Conservation (phyloP, 208 protist genomes). For the Willaertia magna region DNA sequence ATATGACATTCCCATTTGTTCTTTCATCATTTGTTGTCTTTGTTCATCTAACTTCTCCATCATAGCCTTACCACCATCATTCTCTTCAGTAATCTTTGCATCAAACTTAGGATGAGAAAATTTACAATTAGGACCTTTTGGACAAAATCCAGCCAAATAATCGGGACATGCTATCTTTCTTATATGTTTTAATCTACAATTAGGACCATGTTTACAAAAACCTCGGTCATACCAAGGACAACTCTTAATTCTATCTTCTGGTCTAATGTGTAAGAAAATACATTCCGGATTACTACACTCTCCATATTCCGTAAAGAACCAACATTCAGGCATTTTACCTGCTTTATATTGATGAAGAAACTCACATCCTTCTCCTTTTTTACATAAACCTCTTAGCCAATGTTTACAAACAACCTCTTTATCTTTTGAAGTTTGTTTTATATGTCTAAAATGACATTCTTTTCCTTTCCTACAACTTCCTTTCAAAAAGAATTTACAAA, state of each 20-base stretch:
- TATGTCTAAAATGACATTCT: conserved; percentile 23
- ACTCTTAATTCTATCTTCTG: conserved; percentile 49
- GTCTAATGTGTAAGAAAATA: conserved; percentile 72
- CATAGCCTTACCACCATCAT: background rate
- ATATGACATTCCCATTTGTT: background rate
- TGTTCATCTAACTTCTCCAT: background rate
- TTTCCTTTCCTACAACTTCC: conserved; percentile 19
- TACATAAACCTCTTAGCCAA: conserved; percentile 87
- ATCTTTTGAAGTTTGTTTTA: conserved; percentile 1
- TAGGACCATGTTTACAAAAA: conserved; percentile 67
- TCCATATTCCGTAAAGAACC: conserved; percentile 81
- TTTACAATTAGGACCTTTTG: conserved; percentile 75
- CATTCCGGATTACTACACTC: conserved; percentile 91
- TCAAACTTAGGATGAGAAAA: conserved; percentile 68
- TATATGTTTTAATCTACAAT: conserved; percentile 72
- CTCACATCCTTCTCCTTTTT: conserved; percentile 84
- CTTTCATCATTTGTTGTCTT: background rate
- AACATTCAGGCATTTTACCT: conserved; percentile 81
- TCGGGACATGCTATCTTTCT: conserved; percentile 65
- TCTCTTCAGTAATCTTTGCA: background rate
- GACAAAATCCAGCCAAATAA: conserved; percentile 86
- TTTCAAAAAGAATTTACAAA: conserved; percentile 21
- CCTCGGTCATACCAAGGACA: conserved; percentile 64
- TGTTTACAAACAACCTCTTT: conserved; percentile 83
- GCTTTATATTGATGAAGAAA: conserved; percentile 87